Evolutionary conservation across 371 early-diverging fungal species (phyloP), one percentile per base, ranked within the genome.

Genomic region (Mucor indicus): DNA sequence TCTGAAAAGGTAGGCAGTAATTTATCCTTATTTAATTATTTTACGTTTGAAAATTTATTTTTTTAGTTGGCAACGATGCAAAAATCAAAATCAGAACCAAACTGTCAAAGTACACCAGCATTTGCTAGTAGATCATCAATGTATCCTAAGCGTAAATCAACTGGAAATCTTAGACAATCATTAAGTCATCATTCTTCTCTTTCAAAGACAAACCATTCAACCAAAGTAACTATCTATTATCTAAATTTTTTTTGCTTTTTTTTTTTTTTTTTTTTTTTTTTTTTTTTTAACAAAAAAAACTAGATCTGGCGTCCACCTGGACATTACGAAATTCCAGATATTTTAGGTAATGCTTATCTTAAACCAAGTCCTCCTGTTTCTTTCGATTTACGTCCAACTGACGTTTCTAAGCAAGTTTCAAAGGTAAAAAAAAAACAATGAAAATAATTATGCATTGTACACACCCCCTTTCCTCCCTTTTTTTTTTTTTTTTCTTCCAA

Each of bases 321-420:
- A 13, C 56, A 73, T 62, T 73, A 61, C 38, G 69, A 73, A 51
- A 73, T 73, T 41, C 73, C 73, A 27, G 55, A 73, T 60, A 73
- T 73, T 38, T 53, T 73, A 13, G 73, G 73, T 24, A 66, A 73
- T 41, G 73, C 73, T 20, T 73, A 69, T 33, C 49, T 73, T 32
- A 69, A 64, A 39, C 69, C 69, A 24, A 59, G 62, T 17, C 74
- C 74, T 31, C 65, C 64, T 25, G 61, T 62, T 32, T 48, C 64
- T 22, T 53, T 69, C 47, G 56, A 57, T 50, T 47, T 69, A 10
- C 64, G 72, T 24, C 72, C 67, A 22, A 50, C 47, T 31, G 72
- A 72, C 44, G 61, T 65, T 33, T 47, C 65, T 8, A 73, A 73
- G 43, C 72, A 60, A 56, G 55, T 67, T 4, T 55, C 72, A 31